Base-by-base conservation (phyloP, 371 early-diverging fungal species). In the Globomyces sp. region DNA sequence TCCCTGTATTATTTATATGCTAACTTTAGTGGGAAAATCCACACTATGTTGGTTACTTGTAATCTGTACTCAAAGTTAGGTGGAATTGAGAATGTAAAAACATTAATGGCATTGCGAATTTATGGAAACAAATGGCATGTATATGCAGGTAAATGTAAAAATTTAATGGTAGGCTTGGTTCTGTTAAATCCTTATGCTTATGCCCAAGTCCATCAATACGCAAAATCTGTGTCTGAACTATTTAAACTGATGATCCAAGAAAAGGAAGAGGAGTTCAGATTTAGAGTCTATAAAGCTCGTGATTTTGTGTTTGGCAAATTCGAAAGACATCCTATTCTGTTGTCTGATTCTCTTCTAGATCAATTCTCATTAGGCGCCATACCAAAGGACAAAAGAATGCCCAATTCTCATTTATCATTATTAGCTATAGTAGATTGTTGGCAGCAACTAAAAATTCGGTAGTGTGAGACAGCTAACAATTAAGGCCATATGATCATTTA, bases 111-210 rank as follows among this genome's bases (percentile, higher is more conserved):
- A 0, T 75, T 96, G 70, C 86, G 96, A 50, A 96, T 98, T 65
- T 94, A 92, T 63, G 88, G 87, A 66, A 92, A 87, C 79, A 95
- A 96, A 73, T 98, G 95, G 94, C 98, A 98, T 76, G 97, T 95
- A 1, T 95, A 95, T 75, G 92, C 93, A 1, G 94, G 93, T 79
- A 69, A 67, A 62, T 24, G 8, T 4, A 4, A 43, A 43, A 58
- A 11, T 4, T 46, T 64, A 47, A n/a, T 55, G 3, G 39, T 71
- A 85, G 90, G 93, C 0, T 82, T 97, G 36, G 96, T 96, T 2
- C 90, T 97, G 3, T 80, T 96, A 82, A 97, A 97, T 75, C 94
- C 95, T 1, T 85, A 84, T 63, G 98, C 96, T 24, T 83, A 86
- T 51, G 74, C 77, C 3, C 98, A 98, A 68, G 86, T 95, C 47